Base-by-base conservation (phyloP, 2,329 filamentous ascomycete species). In the Kalmusia sp. region DNA sequence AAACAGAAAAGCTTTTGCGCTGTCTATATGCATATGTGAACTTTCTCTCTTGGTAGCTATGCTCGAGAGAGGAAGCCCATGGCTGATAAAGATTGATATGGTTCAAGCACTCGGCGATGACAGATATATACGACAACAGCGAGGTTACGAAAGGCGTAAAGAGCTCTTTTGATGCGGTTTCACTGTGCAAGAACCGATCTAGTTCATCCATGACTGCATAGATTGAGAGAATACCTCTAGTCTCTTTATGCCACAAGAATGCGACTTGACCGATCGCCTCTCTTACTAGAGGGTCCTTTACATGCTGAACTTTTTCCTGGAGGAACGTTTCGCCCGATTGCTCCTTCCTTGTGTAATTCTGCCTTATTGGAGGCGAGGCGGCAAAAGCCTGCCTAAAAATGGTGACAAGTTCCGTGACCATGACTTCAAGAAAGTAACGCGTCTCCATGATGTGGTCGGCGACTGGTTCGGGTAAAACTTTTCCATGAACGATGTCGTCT, bases 1-100 rank as follows among this genome's bases (percentile, higher is more conserved):
- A 33, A n/a, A 33, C 15, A 7, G 30, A 33, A 14, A 7, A 5
- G 6, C 30, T 6, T 6, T 14, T 4, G 15, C 30, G 30, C 30
- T 33, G 12, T 33, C 30, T 9, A 33, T 33, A n/a, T n/a, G 15
- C 12, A n/a, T 33, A 33, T n/a, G 12, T 33, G 30, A 14, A 33
- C 30, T 33, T 33, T 9, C 15, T 33, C 30, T 33, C 77, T 50
- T 78, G 79, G 49, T 69, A 62, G 0, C 75, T 68, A 6, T 76
- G 74, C 19, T 64, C 30, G 5, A 33, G 30, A 14, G 30, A 6
- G 12, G 30, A 33, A 6, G 30, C 30, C 30, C 30, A 33, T n/a
- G 30, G 30, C 30, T 33, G 30, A n/a, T 33, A 45, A 7, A 19
- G 21, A 6, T 25, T 3, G 15, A 45, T 31, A 11, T 35, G 19